A percentile compares a stretch with the other conserved stretches of the same genome.
phyloP scores from a whole-genome alignment of 306 rosid species.

The Castanea sativa region DNA sequence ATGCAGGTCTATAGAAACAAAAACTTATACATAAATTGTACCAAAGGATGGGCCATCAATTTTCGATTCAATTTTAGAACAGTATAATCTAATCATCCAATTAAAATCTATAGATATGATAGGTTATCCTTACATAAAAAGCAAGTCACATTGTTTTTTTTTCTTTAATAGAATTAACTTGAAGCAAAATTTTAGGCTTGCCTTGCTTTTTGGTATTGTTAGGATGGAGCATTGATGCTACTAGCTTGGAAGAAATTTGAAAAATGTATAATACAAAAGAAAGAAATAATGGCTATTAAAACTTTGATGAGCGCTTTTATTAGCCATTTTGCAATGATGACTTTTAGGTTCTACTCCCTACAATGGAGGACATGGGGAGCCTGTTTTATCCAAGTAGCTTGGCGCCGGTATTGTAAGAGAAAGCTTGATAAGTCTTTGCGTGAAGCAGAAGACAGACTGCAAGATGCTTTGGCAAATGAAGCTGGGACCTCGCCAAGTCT shows the following conservation, averaged over 20 bases:
- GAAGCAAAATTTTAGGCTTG: no score
- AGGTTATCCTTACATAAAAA: no score
- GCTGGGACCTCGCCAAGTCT: conserved; percentile 32
- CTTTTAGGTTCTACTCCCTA: conserved; percentile 64
- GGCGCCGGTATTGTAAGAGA: conserved; percentile 56
- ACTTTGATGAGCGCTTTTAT: neutral
- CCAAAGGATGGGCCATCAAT: no score
- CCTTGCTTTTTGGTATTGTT: no score
- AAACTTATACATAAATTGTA: neutral
- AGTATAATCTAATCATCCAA: no score
- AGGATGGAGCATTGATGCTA: no score
- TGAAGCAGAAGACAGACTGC: conserved; percentile 40
- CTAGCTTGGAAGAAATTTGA: no score
- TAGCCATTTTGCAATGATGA: neutral
- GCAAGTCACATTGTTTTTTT: no score
- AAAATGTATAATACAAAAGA: neutral
- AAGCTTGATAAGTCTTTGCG: conserved; percentile 41
- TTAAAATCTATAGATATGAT: no score
- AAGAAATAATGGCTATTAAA: neutral
- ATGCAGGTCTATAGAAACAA: neutral
- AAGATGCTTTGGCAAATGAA: conserved; percentile 39
- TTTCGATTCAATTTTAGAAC: no score
- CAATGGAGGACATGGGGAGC: conserved; percentile 87
- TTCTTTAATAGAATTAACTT: no score
- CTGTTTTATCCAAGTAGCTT: conserved; percentile 65